Evolutionary conservation across 23 red algal genomes (phyloP), one percentile per base, ranked within the genome.

Genomic region (Gracilaria caudata): DNA sequence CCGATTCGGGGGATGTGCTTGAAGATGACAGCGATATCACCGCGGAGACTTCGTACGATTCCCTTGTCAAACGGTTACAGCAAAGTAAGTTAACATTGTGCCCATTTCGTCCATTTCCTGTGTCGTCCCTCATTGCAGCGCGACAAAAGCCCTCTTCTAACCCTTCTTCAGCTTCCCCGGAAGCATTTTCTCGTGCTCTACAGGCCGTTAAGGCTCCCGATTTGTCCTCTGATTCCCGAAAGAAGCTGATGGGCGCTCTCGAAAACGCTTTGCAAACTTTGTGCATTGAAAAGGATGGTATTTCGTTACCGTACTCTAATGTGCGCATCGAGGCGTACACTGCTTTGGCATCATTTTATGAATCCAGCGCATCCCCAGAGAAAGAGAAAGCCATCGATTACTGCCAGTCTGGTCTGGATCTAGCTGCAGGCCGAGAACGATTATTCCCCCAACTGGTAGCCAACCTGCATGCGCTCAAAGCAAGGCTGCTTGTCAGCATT

Each of bases 21-120:
- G 65, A 71, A 6, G 65, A 71, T 19, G 65, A 71, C 65, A 71
- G 65, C 20, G 65, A 71, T 41, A 41, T 71, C 17, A 71, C 65
- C 1, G 35, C 3, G 26, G 65, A 71, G 34, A 71, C 65, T 11
- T 71, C 65, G 19, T 71, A 71, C 33, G 65, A 71, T 19, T 39
- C 65, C 1, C 65, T 71, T 4, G 35, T 71, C 65, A 71, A 71
- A 41, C 65, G 40, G 37, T 41, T 71, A 20, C 65, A 71, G 26
- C 65, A 71, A 39, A 71, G 65, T 71, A 71, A 71, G 65, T 71
- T 71, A 7, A 7, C n/a, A 13, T 20, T 30, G 6, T 64, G 6
- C 45, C 58, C 26, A 13, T 64, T 7, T 30, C 7, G 58, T n/a
- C 9, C 26, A 23, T 64, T 64, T 20, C 58, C 6, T 12, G 21